These are phyloP conservation scores for Podila minutissima DNA, from an alignment of 192 early-diverging fungal species.

Conservation along the genomic window DNA sequence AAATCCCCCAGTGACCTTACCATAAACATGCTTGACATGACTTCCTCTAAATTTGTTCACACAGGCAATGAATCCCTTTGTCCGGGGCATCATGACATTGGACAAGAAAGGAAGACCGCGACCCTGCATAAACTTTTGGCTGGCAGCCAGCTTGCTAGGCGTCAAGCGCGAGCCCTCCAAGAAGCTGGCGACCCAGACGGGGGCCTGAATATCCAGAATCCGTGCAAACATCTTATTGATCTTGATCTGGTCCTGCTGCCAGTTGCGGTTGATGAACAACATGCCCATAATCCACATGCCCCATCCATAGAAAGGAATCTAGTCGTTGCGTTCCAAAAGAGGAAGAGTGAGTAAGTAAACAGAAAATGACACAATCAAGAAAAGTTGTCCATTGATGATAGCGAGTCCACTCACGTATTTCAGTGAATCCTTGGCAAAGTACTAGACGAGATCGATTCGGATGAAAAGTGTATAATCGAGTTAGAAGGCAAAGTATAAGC, in stretches of 20 bases:
- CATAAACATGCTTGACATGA: conserved; percentile 68
- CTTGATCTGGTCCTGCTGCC: conserved; percentile 61
- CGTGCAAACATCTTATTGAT: conserved; percentile 60
- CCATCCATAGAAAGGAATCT: conserved; percentile 71
- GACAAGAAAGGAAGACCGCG: conserved; percentile 56
- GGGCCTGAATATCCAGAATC: conserved; percentile 60
- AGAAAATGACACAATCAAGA: not conserved
- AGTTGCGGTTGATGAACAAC: conserved; percentile 66
- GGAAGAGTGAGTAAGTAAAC: not conserved
- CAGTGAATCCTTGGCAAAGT: conserved; percentile 70
- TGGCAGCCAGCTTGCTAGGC: conserved; percentile 56
- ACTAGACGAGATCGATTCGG: conserved; percentile 27
- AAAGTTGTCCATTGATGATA: not conserved
- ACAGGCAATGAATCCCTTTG: conserved; percentile 65
- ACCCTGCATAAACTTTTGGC: conserved; percentile 58
- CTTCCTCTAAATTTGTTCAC: conserved; percentile 60
- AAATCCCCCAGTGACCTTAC: conserved; percentile 28
- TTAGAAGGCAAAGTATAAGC: not conserved
- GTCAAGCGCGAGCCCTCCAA: conserved; percentile 66
- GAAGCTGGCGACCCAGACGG: conserved; percentile 65
- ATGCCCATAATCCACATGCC: conserved; percentile 73
- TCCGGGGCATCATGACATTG: conserved; percentile 63
- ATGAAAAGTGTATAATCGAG: not conserved
- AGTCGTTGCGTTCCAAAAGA: not conserved
- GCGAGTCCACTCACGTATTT: conserved; percentile 56